A percentile compares a stretch with the other conserved stretches of the same genome.
Evolutionary conservation across 148 eudicot species (phyloP).

Genomic region (Linanthus parryae): DNA sequence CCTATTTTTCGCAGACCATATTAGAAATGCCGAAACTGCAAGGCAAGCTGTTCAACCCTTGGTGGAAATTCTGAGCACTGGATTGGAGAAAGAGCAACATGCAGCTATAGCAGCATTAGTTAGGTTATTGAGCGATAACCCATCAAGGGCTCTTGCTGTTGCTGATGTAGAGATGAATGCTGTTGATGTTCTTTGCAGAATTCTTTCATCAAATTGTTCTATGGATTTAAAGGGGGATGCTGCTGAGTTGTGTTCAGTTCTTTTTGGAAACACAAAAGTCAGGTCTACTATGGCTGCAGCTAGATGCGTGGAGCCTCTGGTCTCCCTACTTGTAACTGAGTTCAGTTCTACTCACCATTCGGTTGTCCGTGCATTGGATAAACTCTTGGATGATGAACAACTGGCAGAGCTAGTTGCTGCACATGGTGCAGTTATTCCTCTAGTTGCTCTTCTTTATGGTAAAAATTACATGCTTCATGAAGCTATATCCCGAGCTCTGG

Average conservation of each 20-base stretch:
- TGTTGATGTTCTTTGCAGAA: conserved; percentile 87
- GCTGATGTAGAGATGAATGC: conserved; percentile 93
- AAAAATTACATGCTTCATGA: conserved; percentile 80
- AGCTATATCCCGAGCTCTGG: conserved; percentile 91
- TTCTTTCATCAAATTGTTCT: conserved; percentile 76
- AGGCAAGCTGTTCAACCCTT: conserved; percentile 96
- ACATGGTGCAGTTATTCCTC: conserved; percentile 93
- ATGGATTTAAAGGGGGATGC: conserved; percentile 94
- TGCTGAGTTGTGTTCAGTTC: conserved; percentile 83
- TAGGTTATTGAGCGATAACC: conserved; percentile 74
- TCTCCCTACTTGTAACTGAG: conserved; percentile 80
- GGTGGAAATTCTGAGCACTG: conserved; percentile 83
- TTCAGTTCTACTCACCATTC: conserved; percentile 82
- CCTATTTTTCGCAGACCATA: conserved; percentile 89
- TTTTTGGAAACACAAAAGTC: conserved; percentile 81
- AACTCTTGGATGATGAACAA: conserved; percentile 86
- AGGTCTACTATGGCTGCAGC: conserved; percentile 89
- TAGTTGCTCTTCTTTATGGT: conserved; percentile 80
- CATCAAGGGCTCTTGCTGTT: conserved; percentile 85
- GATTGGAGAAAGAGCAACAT: conserved; percentile 93
- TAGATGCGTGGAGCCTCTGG: conserved; percentile 88
- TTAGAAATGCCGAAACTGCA: conserved; percentile 85
- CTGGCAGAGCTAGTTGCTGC: conserved; percentile 87
- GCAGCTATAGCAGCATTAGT: conserved; percentile 96
- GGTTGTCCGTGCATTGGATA: conserved; percentile 82